Conservation (phyloP, 1,139 yeast genomes). For the Eremothecium cymbalariae region DNA sequence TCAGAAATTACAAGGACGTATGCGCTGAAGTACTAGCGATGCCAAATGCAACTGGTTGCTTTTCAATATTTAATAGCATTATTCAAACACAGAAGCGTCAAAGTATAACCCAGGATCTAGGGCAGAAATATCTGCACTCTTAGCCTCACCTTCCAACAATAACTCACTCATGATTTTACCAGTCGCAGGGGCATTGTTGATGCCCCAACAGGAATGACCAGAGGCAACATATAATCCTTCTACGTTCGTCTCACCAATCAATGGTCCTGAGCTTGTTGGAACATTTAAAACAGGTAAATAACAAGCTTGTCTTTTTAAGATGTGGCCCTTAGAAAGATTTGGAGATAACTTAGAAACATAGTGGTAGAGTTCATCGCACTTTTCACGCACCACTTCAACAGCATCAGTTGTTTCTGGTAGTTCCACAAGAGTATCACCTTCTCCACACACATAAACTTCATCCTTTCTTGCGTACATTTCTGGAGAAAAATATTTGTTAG, state of each 20-base stretch:
- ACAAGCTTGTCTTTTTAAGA: conserved; percentile 86
- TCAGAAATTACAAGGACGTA: too few species aligned
- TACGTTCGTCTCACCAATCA: conserved; percentile 88
- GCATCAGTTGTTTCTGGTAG: conserved; percentile 93
- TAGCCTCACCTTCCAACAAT: conserved; percentile 73
- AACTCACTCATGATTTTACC: conserved; percentile 88
- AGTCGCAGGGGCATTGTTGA: conserved; percentile 94
- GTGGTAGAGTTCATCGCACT: conserved; percentile 79
- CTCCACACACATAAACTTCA: conserved; percentile 96
- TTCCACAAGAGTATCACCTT: conserved; percentile 84
- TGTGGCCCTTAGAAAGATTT: conserved; percentile 63
- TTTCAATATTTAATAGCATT: too few species aligned
- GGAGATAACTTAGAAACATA: conserved; percentile 76
- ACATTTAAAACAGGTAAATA: conserved; percentile 90
- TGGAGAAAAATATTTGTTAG: conserved; percentile 67
- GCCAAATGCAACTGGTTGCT: too few species aligned
- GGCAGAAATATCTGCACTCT: conserved; percentile 69
- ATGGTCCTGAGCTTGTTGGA: conserved; percentile 86
- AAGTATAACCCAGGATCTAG: conserved; percentile 81
- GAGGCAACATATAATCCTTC: conserved; percentile 70
- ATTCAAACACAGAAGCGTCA: conserved; percentile 46
- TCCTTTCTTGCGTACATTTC: conserved; percentile 93
- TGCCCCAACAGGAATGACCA: conserved; percentile 98
- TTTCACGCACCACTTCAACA: conserved; percentile 77
- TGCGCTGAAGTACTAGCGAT: too few species aligned